Evolutionary conservation across 257 asterid species (phyloP), one percentile per base, ranked within the genome.

Genomic region (Ilex aquifolium): DNA sequence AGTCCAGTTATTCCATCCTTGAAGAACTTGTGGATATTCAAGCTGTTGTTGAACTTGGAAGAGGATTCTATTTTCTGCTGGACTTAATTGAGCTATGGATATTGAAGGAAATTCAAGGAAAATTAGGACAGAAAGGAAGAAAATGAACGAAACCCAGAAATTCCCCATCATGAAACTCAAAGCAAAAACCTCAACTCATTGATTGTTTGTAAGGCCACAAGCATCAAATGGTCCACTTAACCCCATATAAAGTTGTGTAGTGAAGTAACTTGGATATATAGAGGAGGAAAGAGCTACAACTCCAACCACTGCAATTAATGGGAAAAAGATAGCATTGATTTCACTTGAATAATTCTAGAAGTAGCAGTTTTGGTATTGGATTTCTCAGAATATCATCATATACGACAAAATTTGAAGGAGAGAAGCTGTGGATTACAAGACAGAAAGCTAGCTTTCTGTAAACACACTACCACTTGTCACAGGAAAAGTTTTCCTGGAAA

Each of bases 1-100:
- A 13, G 99, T 93, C 97, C 96, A 90, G 7, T 83, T 84, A 66
- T 80, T 85, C 95, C 96, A 93, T 42, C 78, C 17, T 61, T 80
- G 81, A 59, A 93, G 95, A 48, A 76, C 74, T 44, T 74, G 84
- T 7, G 99, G 97, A 62, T 59, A 78, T 71, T 93, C 97, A 27
- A 93, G 97, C 74, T 84, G 17, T 64, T 79, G 77, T 69, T 83
- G 95, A 52, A 86, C 58, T 76, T 78, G 86, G 50, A 84, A 76
- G 9, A 93, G 85, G 40, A 81, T 80, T 71, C 97, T 81, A 72
- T 44, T 74, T 65, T 93, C 97, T 52, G 85, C 53, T 32, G 84
- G 71, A 11, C 70, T 63, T 60, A 90, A 10, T 15, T 93, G 96
- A 2, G 91, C 82, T 5, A 13, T 55, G 8, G 88, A 76, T 56